Conservation (phyloP, 371 early-diverging fungal genomes). For the Syncephalastrum racemosum region DNA sequence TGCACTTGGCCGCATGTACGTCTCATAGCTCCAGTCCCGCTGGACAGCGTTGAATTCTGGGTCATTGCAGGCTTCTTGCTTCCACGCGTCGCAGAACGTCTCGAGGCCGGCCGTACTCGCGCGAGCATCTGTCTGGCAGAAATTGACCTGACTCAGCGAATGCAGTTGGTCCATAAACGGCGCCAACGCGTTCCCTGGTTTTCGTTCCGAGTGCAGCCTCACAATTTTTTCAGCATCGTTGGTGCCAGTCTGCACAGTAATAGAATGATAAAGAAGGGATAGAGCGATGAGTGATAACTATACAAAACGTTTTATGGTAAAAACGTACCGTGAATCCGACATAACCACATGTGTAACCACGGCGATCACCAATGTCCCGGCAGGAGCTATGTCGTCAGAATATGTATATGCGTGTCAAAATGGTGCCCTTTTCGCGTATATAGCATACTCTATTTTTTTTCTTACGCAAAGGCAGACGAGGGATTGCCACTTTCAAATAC, state of each 20-base stretch:
- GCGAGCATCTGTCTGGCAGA: conserved; percentile 23
- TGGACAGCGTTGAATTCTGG: conserved; percentile 28
- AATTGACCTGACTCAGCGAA: conserved; percentile 26
- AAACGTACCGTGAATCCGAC: conserved; percentile 50
- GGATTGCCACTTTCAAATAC: conserved; percentile 40
- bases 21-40: conserved; percentile 25
- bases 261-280: neutral
- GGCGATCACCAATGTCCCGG: conserved; percentile 33
- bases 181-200: conserved; percentile 25
- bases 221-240: conserved; percentile 49
- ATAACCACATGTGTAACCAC: conserved; percentile 49
- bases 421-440: neutral
- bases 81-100: conserved; percentile 32
- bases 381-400: conserved; percentile 35
- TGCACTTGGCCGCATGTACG: conserved; percentile 35
- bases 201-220: conserved; percentile 24
- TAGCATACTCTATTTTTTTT: neutral
- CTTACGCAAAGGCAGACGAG: conserved; percentile 36
- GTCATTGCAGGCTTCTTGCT: conserved; percentile 25
- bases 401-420: neutral
- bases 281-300: neutral
- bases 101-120: conserved; percentile 22
- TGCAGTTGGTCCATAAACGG: conserved; percentile 22
- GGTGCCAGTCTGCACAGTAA: conserved; percentile 41
- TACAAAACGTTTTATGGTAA: neutral